Conservation (phyloP, 1,284 basidiomycete species). For the Pseudozyma tsukubaensis region DNA sequence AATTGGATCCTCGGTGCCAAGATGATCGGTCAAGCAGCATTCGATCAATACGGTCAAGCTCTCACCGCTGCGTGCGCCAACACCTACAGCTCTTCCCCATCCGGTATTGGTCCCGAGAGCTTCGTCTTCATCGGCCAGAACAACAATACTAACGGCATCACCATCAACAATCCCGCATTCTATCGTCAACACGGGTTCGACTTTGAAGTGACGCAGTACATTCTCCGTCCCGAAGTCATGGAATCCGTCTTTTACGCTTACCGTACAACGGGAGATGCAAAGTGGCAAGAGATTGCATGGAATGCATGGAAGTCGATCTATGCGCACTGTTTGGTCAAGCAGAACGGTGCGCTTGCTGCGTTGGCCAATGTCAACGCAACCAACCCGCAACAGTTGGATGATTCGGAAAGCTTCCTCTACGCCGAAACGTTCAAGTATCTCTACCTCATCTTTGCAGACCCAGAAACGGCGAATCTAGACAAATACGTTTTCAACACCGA, state of each 20-base stretch:
- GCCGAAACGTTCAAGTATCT: constrained; percentile 64
- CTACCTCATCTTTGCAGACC: constrained; percentile 60
- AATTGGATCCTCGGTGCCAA: constrained; percentile 62
- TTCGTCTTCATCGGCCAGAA: constrained; percentile 49
- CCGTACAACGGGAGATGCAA: constrained; percentile 56
- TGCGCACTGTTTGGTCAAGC: constrained; percentile 75
- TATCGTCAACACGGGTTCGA: constrained; percentile 55
- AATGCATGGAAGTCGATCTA: constrained; percentile 87
- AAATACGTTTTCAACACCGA: constrained; percentile 65
- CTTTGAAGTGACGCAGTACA: constrained; percentile 50
- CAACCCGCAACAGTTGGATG: constrained; percentile 43
- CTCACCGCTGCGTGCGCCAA: constrained; percentile 49
- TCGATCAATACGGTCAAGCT: constrained; percentile 53
- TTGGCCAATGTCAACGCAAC: constrained; percentile 46
- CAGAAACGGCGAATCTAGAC: constrained; percentile 42
- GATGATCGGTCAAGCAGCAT: constrained; percentile 36
- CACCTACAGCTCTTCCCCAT: constrained; percentile 52
- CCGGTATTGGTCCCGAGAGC: constrained; percentile 59
- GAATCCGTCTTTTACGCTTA: constrained; percentile 58
- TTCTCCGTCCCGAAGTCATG: constrained; percentile 61
- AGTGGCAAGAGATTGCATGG: constrained; percentile 84
- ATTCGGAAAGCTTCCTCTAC: constrained; percentile 58
- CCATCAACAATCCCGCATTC: constrained; percentile 40
- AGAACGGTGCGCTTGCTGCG: constrained; percentile 68
- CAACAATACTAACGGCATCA: constrained; percentile 43